Percentiles rank a stretch among this genome's conserved stretches.
These are phyloP conservation scores for Pythium sukuiense DNA, from an alignment of 352 stramenopile genomes.

Conservation along the genomic window DNA sequence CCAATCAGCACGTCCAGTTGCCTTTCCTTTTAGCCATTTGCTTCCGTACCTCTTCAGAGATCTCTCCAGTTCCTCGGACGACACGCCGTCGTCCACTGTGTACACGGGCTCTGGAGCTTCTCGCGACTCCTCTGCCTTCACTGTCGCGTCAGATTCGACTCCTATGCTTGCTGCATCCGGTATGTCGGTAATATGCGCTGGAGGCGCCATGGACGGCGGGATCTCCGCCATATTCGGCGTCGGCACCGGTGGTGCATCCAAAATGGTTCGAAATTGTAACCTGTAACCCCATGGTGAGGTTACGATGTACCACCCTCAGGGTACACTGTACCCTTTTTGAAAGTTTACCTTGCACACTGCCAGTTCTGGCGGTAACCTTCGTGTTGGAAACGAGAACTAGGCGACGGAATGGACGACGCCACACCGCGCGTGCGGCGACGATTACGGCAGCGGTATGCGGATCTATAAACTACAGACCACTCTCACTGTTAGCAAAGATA, in stretches of 20 bases:
- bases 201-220: background rate
- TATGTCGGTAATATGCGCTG: background rate
- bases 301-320: conserved; percentile 7
- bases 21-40: background rate
- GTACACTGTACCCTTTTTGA: conserved; percentile 34
- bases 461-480: background rate
- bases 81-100: conserved; percentile 21
- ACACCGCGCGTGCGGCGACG: conserved; percentile 16
- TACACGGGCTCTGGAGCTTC: background rate
- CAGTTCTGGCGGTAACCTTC: background rate
- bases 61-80: conserved; percentile 24
- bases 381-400: background rate
- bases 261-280: background rate
- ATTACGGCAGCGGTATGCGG: conserved; percentile 26
- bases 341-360: conserved; percentile 3
- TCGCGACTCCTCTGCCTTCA: conserved; percentile 9
- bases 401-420: conserved; percentile 12
- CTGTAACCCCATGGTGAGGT: background rate
- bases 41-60: conserved; percentile 31
- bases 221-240: background rate
- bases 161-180: background rate
- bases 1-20: background rate
- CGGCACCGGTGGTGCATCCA: background rate
- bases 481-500: background rate
- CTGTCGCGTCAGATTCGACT: background rate